A percentile compares a stretch with the other conserved stretches of the same genome.
phyloP scores from a whole-genome alignment of 768 basidiomycete species.

The Boletus patriciae region DNA sequence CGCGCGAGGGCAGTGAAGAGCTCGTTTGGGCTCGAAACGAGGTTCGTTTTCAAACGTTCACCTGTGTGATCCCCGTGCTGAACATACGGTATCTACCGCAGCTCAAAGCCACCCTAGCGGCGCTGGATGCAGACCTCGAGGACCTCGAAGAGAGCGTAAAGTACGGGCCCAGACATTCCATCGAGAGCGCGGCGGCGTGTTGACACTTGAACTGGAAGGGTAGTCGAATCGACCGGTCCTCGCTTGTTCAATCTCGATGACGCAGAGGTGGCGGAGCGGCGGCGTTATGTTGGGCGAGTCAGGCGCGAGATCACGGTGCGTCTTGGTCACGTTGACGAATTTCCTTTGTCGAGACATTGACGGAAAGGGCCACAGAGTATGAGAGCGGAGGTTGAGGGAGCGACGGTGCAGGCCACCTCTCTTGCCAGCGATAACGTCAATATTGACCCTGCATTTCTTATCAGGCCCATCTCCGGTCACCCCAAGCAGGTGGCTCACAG shows the following conservation, averaged over 20 bases:
- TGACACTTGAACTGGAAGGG: slow-evolving; percentile 44
- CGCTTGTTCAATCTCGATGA: slow-evolving; percentile 82
- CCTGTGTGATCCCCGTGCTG: neutral
- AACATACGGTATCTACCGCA: slow-evolving; percentile 26
- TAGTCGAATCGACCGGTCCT: slow-evolving; percentile 84
- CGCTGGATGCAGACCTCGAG: slow-evolving; percentile 84
- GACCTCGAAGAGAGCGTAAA: slow-evolving; percentile 94
- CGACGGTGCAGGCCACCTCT: slow-evolving; percentile 13
- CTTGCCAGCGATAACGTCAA: neutral
- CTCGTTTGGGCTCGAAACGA: slow-evolving; percentile 77
- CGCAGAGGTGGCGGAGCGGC: slow-evolving; percentile 69
- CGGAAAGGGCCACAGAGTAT: slow-evolving; percentile 62
- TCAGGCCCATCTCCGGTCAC: slow-evolving; percentile 14
- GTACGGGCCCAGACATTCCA: slow-evolving; percentile 41
- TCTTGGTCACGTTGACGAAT: slow-evolving; percentile 13
- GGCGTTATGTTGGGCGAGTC: slow-evolving; percentile 74
- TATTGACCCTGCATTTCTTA: neutral
- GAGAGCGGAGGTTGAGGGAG: slow-evolving; percentile 57
- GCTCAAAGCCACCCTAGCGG: slow-evolving; percentile 74
- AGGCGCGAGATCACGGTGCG: slow-evolving; percentile 77
- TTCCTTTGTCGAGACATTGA: slow-evolving; percentile 12
- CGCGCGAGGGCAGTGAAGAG: slow-evolving; percentile 74
- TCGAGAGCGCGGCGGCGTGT: neutral
- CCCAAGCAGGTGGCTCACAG: slow-evolving; percentile 21
- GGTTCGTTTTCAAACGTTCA: slow-evolving; percentile 38